A percentile compares a stretch with the other conserved stretches of the same genome.
phyloP scores from a whole-genome alignment of 106 monocot species.

The Gastrodia elata region DNA sequence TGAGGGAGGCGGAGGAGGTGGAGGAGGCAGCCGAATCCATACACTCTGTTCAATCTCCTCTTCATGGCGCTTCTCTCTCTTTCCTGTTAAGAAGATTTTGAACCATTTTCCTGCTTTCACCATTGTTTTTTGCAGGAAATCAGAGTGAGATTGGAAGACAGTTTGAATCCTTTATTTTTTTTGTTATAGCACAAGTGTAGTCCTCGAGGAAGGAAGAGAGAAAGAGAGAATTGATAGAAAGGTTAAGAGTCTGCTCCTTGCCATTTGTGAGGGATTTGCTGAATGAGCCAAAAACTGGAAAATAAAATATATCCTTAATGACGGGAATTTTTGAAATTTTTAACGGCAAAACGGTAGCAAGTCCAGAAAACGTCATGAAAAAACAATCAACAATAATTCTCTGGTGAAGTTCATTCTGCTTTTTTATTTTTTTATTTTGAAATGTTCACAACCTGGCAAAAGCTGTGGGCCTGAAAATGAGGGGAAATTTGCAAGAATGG shows the following conservation, averaged over 20 bases:
- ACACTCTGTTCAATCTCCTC: not conserved
- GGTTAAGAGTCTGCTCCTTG: not conserved
- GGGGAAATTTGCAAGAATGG: too few relatives aligned
- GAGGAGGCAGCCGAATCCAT: not conserved
- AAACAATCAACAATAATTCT: too few relatives aligned
- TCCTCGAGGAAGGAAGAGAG: not conserved
- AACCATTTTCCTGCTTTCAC: slow-evolving; percentile 8
- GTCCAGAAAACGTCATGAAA: too few relatives aligned
- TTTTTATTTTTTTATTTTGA: too few relatives aligned
- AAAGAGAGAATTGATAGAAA: not conserved
- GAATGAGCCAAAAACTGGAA: not conserved
- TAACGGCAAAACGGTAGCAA: too few relatives aligned
- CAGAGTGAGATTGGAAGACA: not conserved
- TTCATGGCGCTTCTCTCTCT: not conserved
- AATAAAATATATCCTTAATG: too few relatives aligned
- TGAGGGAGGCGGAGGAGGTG: not conserved
- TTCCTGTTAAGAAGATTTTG: not conserved
- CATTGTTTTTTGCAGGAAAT: not conserved
- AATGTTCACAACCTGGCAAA: too few relatives aligned
- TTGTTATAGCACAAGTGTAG: not conserved
- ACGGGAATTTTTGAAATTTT: too few relatives aligned
- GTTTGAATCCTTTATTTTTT: not conserved
- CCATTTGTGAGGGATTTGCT: not conserved
- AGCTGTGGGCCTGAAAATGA: too few relatives aligned
- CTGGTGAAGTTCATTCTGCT: too few relatives aligned